phyloP scores from a whole-genome alignment of 2,329 filamentous ascomycete species.

The Hypoxylon sp. region DNA sequence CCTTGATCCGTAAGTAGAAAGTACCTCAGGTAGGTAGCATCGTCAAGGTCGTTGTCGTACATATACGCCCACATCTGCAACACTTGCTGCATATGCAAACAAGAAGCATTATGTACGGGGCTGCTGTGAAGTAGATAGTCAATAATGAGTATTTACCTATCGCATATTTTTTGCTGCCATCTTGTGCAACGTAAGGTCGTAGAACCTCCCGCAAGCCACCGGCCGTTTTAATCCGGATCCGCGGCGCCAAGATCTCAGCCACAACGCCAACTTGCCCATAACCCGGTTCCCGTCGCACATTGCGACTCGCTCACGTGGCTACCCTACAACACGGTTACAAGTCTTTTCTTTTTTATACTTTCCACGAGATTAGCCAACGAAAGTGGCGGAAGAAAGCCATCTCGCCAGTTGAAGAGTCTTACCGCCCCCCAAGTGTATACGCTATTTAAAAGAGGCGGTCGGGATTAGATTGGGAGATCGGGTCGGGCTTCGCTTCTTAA shows the following conservation, averaged over 20 bases:
- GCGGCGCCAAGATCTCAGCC: constrained; percentile 41
- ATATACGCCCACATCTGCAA: constrained; percentile 12
- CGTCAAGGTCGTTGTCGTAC: constrained; percentile 5
- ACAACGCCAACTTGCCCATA: constrained; percentile 18
- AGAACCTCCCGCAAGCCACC: constrained; percentile 19
- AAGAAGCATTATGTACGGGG: constrained; percentile 15
- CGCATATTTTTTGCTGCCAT: constrained; percentile 20
- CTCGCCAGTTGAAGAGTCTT: constrained; percentile 11
- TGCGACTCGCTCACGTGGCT: constrained; percentile 40
- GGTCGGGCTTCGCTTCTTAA: constrained; percentile 16
- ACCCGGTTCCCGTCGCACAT: constrained; percentile 40
- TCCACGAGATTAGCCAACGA: constrained; percentile 23
- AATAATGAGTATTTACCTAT: constrained; percentile 31
- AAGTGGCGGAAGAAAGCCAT: constrained; percentile 30
- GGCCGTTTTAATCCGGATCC: constrained; percentile 28
- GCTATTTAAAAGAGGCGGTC: constrained; percentile 24
- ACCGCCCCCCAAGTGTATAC: constrained; percentile 14
- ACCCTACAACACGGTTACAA: constrained; percentile 11
- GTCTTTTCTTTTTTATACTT: constrained; percentile 12
- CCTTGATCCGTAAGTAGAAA: constrained; percentile 3
- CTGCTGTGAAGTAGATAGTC: constrained; percentile 33
- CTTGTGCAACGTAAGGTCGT: constrained; percentile 30
- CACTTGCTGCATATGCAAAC: constrained; percentile 34
- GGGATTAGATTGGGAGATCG: constrained; percentile 13
- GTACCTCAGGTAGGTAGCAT: background rate